phyloP scores from a whole-genome alignment of 768 basidiomycete species.

The Rhodotorula kratochvilovae region DNA sequence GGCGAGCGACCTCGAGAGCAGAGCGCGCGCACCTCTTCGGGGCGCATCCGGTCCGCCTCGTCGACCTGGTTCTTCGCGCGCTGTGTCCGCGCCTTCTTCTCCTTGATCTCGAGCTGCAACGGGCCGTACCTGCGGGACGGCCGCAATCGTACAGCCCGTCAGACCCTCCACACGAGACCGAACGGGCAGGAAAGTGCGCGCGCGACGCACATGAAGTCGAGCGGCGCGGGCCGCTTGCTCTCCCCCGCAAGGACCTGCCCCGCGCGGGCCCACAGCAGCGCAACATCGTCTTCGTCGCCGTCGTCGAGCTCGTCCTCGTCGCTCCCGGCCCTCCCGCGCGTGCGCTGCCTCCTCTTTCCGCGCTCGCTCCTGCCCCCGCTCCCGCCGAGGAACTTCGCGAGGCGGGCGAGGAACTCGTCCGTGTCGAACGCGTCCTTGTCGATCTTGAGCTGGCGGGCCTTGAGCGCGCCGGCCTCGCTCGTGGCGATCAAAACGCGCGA shows the following conservation, averaged over 20 bases:
- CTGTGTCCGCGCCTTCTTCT: conserved; percentile 37
- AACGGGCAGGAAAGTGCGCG: background rate
- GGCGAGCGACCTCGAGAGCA: background rate
- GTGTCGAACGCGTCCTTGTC: conserved; percentile 83
- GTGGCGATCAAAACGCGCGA: conserved; percentile 72
- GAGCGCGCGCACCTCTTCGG: conserved; percentile 57
- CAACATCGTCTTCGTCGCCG: conserved; percentile 1
- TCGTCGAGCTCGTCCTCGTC: conserved; percentile 49
- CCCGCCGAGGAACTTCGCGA: conserved; percentile 57
- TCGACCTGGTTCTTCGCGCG: conserved; percentile 64
- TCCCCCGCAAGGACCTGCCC: conserved; percentile 77
- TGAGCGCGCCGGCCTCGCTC: conserved; percentile 71
- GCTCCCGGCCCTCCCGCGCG: conserved; percentile 41
- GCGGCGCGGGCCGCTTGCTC: conserved; percentile 69
- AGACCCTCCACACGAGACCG: background rate
- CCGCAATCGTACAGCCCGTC: background rate
- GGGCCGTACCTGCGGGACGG: conserved; percentile 72
- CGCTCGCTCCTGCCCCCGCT: conserved; percentile 48
- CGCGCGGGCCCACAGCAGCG: conserved; percentile 66
- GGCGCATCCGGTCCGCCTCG: conserved; percentile 62
- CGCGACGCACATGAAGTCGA: conserved; percentile 76
- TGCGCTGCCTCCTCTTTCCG: conserved; percentile 51
- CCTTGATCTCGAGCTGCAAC: conserved; percentile 61
- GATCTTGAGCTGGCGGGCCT: conserved; percentile 86
- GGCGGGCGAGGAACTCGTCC: conserved; percentile 73